Base-by-base conservation (phyloP, 139 green algal genomes). In the Micractinium sp. region DNA sequence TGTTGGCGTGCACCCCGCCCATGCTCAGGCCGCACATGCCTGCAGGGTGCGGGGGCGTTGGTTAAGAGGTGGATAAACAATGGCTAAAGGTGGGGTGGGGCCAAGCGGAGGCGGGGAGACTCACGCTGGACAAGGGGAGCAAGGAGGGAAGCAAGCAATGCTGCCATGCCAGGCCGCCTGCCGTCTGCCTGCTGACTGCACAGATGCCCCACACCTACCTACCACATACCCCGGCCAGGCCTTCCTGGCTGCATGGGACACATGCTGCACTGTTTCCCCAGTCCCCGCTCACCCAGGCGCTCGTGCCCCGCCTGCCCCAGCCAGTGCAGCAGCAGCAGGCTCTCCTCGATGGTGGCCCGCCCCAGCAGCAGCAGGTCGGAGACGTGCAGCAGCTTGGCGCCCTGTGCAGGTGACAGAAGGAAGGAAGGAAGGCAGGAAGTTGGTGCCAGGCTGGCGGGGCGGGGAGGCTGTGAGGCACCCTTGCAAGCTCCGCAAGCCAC, bases 1-100 rank as follows among this genome's bases (percentile, higher is more conserved):
- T 98, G 92, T 87, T 93, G 13, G 96, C 94, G 90, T 98, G 96
- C 56, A 98, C 96, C 22, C 96, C 96, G 3, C 96, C 96, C 96
- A 98, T 98, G 73, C 93, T 96, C 36, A 98, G 93, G 5, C 96
- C 96, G 69, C 88, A 93, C 85, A 97, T 93, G 75, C 94, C 95
- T 95, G 90, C 56, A 89, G 0, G 9, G 12, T 25, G 25, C 3
- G 33, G 82, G 1, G 33, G 73, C 5, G 31, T 0, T 56, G 9
- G 47, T 56, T 9, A 9, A 16, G 47, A 56, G 47, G 9, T 56
- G 20, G 63, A 73, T 29, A 12, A 25, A 73, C 63, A 73, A n/a
- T n/a, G n/a, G n/a, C n/a, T n/a, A n/a, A n/a, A n/a, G n/a, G n/a
- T n/a, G n/a, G n/a, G n/a, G n/a, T n/a, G n/a, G n/a, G n/a, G n/a